Evolutionary conservation across 257 asterid genomes (phyloP), one percentile per base, ranked within the genome.

Genomic region (Thymus mandschuricus): DNA sequence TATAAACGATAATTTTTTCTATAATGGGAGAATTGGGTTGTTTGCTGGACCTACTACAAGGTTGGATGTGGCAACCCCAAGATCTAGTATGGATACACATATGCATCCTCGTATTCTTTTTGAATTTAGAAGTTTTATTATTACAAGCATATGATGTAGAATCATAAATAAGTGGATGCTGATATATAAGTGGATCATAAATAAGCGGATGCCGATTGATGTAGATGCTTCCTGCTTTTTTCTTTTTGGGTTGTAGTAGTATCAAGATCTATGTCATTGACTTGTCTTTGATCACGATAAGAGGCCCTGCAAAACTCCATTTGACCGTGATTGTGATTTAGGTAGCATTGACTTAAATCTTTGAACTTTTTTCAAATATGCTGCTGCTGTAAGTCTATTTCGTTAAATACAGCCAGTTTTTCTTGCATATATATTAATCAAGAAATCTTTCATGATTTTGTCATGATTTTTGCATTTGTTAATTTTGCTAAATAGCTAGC

Each of bases 401-500:
- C 6, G 60, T 54, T 54, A 21, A 54, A 7, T 54, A 12, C 8
- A 54, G 60, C 34, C 34, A 54, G 29, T n/a, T n/a, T 13, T 50
- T 5, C 9, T 50, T 50, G n/a, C 8, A 27, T 54, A 54, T 27
- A 27, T 7, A 6, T 21, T 50, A 13, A n/a, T n/a, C 29, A 50
- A 50, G 56, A 45, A 45, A 38, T 21, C 21, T 21, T 21, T 21
- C 21, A 21, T 4, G 6, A 38, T 38, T 0, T 38, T 1, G 9
- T 12, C 27, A 49, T 12, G 5, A 21, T 52, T 52, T 52, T 30
- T 55, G 28, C 41, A 28, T 13, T 49, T 21, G 21, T 33, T 12
- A 13, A 55, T 21, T 21, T 21, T 21, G 59, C 60, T 56, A 33
- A 15, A 15, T 31, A n/a, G 76, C 28, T 72, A 29, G 48, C 46